A percentile compares a stretch with the other conserved stretches of the same genome.
Evolutionary conservation across 2,329 filamentous ascomycete genomes (phyloP).

Genomic region (Graphium sp.): DNA sequence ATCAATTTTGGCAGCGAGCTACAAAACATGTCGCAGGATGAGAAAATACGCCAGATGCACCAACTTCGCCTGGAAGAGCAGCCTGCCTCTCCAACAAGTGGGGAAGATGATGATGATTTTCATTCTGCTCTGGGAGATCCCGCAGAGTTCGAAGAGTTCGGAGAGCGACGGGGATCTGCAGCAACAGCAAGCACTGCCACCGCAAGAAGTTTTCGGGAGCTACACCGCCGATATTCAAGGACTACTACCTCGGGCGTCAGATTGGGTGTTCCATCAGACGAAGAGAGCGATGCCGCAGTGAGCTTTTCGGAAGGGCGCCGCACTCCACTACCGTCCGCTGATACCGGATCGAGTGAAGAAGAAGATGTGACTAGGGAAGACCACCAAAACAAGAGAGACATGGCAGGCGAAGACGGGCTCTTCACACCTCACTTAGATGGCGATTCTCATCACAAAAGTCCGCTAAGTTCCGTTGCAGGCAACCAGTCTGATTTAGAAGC

Average conservation of each 20-base stretch:
- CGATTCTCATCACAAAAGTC: too few species aligned
- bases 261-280: constrained; percentile 32
- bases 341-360: constrained; percentile 17
- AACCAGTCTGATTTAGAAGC: constrained; percentile 1
- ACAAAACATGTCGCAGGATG: constrained; percentile 59
- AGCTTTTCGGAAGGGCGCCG: constrained; percentile 42
- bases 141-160: constrained; percentile 21
- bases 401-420: too few species aligned
- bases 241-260: constrained; percentile 28
- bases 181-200: constrained; percentile 52
- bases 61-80: constrained; percentile 23
- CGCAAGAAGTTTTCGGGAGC: constrained; percentile 44
- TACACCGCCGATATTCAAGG: constrained; percentile 39
- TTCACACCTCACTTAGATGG: too few species aligned
- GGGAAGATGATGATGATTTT: constrained; percentile 29
- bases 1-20: constrained; percentile 93
- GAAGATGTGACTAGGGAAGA: constrained; percentile 8
- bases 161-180: constrained; percentile 39
- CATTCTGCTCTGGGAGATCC: constrained; percentile 29
- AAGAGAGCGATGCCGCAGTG: constrained; percentile 41
- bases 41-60: constrained; percentile 50
- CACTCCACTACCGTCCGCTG: constrained; percentile 36
- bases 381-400: too few species aligned
- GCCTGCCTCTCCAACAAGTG: constrained; percentile 17
- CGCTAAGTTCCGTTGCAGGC: too few species aligned